Evolutionary conservation across 495 filamentous ascomycete species (phyloP).

Genomic region (Aspergillus sclerotiicarbonarius): DNA sequence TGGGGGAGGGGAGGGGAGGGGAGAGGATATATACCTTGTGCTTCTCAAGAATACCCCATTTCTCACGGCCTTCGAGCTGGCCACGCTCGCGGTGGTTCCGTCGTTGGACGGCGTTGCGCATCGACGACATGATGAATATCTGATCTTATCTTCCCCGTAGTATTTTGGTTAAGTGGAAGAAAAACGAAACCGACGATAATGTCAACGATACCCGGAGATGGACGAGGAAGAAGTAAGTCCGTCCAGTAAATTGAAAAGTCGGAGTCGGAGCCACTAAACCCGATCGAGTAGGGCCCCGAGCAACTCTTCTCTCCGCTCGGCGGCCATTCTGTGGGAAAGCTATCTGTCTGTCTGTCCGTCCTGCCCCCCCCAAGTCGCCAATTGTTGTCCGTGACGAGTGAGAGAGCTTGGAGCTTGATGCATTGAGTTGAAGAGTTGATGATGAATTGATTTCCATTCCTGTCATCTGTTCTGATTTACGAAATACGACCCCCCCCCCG

Average conservation of each 20-base stretch:
- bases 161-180: neutral
- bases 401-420: no score
- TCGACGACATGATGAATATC: constrained; percentile 64
- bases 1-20: no score
- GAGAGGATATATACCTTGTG: constrained; percentile 59
- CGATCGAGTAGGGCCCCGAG: neutral
- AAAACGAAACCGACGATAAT: neutral
- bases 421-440: no score
- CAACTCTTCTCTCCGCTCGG: neutral
- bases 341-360: no score
- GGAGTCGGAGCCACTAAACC: neutral
- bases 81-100: constrained; percentile 84
- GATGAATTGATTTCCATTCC: no score
- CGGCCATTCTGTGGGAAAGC: neutral
- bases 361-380: no score
- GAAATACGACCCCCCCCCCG: no score
- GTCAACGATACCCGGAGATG: neutral
- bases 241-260: neutral
- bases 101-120: constrained; percentile 75
- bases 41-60: constrained; percentile 86
- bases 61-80: constrained; percentile 75
- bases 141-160: constrained; percentile 5
- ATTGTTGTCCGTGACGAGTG: no score
- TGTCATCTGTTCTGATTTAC: no score
- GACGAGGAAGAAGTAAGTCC: neutral